These are phyloP conservation scores for Xylariaceae sp. DNA, from an alignment of 2,329 filamentous ascomycete species.

Conservation along the genomic window DNA sequence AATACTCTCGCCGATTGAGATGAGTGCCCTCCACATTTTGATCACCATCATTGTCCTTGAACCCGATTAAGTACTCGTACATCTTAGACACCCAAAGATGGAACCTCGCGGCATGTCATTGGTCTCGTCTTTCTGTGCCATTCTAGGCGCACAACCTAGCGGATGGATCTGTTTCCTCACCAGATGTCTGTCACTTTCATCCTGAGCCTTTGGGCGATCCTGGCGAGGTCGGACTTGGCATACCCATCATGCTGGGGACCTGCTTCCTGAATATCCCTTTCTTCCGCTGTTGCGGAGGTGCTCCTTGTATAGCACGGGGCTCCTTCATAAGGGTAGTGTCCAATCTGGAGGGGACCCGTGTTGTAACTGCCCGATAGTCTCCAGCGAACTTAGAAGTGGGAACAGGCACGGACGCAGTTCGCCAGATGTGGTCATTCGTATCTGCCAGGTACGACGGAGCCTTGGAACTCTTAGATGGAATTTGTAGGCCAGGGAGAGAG, in stretches of 20 bases:
- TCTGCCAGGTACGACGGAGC: slow-evolving; percentile 63
- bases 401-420: slow-evolving; percentile 58
- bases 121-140: too few species aligned
- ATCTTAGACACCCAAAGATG: too few species aligned
- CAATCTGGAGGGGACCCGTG: slow-evolving; percentile 73
- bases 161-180: too few species aligned
- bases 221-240: slow-evolving; percentile 22
- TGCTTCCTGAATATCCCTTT: slow-evolving; percentile 52
- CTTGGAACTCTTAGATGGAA: slow-evolving; percentile 35
- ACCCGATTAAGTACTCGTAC: too few species aligned
- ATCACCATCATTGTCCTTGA: too few species aligned
- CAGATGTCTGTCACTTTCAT: not conserved
- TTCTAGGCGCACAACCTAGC: too few species aligned
- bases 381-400: slow-evolving; percentile 59
- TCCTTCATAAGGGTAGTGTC: slow-evolving; percentile 88
- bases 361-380: slow-evolving; percentile 57
- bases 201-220: slow-evolving; percentile 9
- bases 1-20: too few species aligned
- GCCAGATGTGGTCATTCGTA: slow-evolving; percentile 75
- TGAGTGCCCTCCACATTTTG: too few species aligned
- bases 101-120: too few species aligned
- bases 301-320: slow-evolving; percentile 81
- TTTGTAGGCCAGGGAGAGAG: slow-evolving; percentile 32
- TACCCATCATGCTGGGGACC: slow-evolving; percentile 37
- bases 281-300: slow-evolving; percentile 57